Conservation (phyloP, 2,329 filamentous ascomycete genomes). For the Aspergillus felis region DNA sequence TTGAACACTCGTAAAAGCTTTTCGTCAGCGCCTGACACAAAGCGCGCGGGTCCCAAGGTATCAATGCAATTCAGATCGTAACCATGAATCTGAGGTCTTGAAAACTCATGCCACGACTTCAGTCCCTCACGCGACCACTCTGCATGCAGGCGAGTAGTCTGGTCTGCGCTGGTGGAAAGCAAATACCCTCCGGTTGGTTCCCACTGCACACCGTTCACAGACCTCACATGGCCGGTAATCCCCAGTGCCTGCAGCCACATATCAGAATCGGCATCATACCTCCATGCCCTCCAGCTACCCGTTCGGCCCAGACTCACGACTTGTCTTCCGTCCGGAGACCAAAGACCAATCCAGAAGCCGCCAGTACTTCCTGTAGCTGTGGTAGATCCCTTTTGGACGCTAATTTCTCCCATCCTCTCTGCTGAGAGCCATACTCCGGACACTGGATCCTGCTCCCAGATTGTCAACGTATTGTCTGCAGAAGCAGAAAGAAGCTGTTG, state of each 20-base stretch:
- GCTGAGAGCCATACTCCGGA: constrained; percentile 91
- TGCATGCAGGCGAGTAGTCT: constrained; percentile 85
- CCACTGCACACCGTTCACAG: constrained; percentile 82
- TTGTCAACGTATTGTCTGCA: constrained; percentile 88
- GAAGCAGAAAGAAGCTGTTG: constrained; percentile 82
- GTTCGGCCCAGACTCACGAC: constrained; percentile 84
- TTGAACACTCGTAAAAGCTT: constrained; percentile 96
- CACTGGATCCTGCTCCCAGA: constrained; percentile 80
- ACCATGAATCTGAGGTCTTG: constrained; percentile 92
- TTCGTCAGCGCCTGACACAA: constrained; percentile 93
- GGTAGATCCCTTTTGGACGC: constrained; percentile 88
- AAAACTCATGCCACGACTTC: constrained; percentile 88
- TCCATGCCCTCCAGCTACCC: constrained; percentile 90
- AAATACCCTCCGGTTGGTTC: constrained; percentile 76
- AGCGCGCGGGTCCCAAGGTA: constrained; percentile 66
- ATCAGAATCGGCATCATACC: constrained; percentile 56
- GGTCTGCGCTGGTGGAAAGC: constrained; percentile 83
- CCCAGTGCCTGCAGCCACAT: constrained; percentile 74
- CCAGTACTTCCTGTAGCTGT: constrained; percentile 94
- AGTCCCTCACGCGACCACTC: constrained; percentile 60
- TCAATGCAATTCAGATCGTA: constrained; percentile 97
- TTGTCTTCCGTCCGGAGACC: constrained; percentile 71
- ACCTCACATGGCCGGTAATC: constrained; percentile 76
- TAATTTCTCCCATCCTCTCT: constrained; percentile 86
- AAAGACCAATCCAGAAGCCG: constrained; percentile 93